Conservation (phyloP, 1,139 yeast genomes). For the Magnusiomyces sp. region DNA sequence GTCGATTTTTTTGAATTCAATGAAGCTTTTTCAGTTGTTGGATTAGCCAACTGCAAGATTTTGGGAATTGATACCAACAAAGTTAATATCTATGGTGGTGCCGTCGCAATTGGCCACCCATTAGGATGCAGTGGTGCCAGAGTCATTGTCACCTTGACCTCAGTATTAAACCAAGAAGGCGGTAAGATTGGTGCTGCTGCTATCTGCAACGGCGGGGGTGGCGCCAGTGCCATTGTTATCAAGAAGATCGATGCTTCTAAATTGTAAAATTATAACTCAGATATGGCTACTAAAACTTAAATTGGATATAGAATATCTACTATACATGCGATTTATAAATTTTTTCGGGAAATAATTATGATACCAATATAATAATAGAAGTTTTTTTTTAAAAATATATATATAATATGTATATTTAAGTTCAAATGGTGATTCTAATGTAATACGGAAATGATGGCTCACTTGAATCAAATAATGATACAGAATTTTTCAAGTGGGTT, state of each 20-base stretch:
- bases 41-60: slow-evolving; percentile 78
- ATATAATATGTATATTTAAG: neutral
- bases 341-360: neutral
- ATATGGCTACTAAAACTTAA: no score
- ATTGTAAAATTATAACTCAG: slow-evolving; percentile 3
- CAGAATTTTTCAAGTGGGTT: no score
- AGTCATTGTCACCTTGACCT: slow-evolving; percentile 73
- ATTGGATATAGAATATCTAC: no score
- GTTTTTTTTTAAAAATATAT: neutral
- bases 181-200: slow-evolving; percentile 93
- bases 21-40: slow-evolving; percentile 96
- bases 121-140: slow-evolving; percentile 97
- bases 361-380: neutral
- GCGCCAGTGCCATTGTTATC: slow-evolving; percentile 80
- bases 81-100: slow-evolving; percentile 95
- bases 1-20: slow-evolving; percentile 84
- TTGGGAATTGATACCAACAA: slow-evolving; percentile 56
- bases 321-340: no score
- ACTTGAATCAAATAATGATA: no score
- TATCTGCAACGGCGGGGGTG: slow-evolving; percentile 99
- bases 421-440: neutral
- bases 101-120: slow-evolving; percentile 96
- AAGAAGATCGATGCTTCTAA: slow-evolving; percentile 33
- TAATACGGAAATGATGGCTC: no score
- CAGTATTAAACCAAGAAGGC: slow-evolving; percentile 58